Conservation (phyloP, 2,329 filamentous ascomycete genomes). For the Diaporthe citriasiana region DNA sequence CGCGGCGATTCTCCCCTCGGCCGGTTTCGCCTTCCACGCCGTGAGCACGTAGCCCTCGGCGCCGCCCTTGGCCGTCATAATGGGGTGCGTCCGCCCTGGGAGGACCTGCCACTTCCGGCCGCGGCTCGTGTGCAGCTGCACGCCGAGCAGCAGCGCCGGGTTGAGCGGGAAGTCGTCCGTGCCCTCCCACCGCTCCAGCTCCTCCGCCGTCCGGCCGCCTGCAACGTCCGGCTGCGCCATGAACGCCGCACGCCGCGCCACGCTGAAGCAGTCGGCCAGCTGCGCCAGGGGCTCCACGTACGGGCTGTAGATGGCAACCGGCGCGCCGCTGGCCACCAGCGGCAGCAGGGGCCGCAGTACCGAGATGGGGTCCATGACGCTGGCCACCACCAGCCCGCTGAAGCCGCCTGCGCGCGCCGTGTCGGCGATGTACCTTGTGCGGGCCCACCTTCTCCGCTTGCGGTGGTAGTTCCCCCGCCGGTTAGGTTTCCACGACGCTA, state of each 20-base stretch:
- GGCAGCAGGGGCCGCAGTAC: constrained; percentile 83
- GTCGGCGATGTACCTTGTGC: constrained; percentile 79
- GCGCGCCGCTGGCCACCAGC: constrained; percentile 84
- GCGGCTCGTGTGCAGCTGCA: constrained; percentile 84
- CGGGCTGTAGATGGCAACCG: constrained; percentile 87
- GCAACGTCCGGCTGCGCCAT: constrained; percentile 63
- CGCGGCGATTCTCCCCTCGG: constrained; percentile 84
- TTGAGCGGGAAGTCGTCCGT: constrained; percentile 87
- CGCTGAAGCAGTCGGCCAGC: constrained; percentile 87
- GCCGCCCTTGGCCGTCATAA: constrained; percentile 91
- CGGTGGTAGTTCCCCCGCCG: constrained; percentile 89
- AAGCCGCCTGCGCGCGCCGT: constrained; percentile 82
- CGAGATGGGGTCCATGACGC: constrained; percentile 83
- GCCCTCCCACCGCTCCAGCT: constrained; percentile 70
- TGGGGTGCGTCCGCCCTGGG: constrained; percentile 89
- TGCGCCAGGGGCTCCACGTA: constrained; percentile 83
- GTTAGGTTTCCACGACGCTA: constrained; percentile 82
- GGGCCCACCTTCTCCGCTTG: constrained; percentile 87
- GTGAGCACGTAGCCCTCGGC: constrained; percentile 93
- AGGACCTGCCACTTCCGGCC: constrained; percentile 90
- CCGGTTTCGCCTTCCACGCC: constrained; percentile 83
- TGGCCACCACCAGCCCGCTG: constrained; percentile 86
- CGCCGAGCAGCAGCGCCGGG: constrained; percentile 84
- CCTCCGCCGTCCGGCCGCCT: constrained; percentile 59
- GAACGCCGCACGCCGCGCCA: constrained; percentile 83